Percentiles rank a stretch among this genome's conserved stretches.
These are phyloP conservation scores for Cordyceps cicadae DNA, from an alignment of 2,329 filamentous ascomycete species.

Conservation along the genomic window DNA sequence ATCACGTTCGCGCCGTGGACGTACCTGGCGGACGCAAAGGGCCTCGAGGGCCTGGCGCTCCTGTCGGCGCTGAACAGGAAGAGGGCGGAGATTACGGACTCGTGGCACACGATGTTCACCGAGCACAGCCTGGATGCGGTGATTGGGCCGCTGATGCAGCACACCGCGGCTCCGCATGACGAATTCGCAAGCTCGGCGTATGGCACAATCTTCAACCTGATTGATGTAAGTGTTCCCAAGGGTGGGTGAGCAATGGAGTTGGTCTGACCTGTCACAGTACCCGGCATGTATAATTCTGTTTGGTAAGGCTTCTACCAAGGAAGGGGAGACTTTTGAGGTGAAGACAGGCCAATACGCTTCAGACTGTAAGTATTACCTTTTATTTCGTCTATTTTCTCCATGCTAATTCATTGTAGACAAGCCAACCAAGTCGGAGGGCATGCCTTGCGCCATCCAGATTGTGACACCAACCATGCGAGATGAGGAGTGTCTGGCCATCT, in stretches of 20 bases:
- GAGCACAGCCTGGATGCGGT: slow-evolving; percentile 40
- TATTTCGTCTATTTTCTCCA: background rate
- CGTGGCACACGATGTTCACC: slow-evolving; percentile 34
- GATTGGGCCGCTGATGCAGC: slow-evolving; percentile 39
- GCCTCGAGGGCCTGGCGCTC: slow-evolving; percentile 32
- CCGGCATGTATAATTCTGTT: slow-evolving; percentile 42
- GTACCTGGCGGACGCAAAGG: slow-evolving; percentile 9
- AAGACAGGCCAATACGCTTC: slow-evolving; percentile 11
- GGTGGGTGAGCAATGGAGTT: background rate
- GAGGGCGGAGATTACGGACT: slow-evolving; percentile 24
- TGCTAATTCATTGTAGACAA: slow-evolving; percentile 26
- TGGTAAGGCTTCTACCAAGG: slow-evolving; percentile 24
- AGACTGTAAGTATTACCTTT: slow-evolving; percentile 4
- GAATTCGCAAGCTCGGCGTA: slow-evolving; percentile 37
- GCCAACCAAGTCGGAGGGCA: slow-evolving; percentile 30
- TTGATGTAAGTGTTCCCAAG: slow-evolving; percentile 36
- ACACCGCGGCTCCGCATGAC: slow-evolving; percentile 44
- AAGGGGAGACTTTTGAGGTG: slow-evolving; percentile 11
- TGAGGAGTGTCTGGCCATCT: slow-evolving; percentile 32
- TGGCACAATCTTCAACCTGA: slow-evolving; percentile 41
- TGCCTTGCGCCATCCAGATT: slow-evolving; percentile 39
- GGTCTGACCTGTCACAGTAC: slow-evolving; percentile 27
- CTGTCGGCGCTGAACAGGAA: slow-evolving; percentile 17
- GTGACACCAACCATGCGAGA: slow-evolving; percentile 38
- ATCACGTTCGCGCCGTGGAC: background rate